phyloP scores from a whole-genome alignment of 2,329 filamentous ascomycete species.

The Dothistroma septosporum region DNA sequence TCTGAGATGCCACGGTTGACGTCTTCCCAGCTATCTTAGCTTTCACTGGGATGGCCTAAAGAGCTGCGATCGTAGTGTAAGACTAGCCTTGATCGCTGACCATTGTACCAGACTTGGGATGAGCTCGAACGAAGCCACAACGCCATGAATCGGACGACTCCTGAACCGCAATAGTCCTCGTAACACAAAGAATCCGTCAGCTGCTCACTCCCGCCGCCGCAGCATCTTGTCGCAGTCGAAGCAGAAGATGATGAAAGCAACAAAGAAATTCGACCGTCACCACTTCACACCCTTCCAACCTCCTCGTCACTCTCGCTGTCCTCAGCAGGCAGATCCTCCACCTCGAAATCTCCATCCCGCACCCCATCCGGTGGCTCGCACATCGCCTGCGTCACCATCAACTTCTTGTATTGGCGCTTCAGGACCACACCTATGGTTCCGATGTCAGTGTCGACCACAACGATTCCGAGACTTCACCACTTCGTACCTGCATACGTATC shows the following conservation, averaged over 20 bases:
- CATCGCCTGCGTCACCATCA: conserved; percentile 26
- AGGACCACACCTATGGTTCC: conserved; percentile 26
- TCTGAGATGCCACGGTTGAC: too few species aligned
- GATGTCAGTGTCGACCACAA: neutral
- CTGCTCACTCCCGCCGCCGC: neutral
- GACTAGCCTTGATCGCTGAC: too few species aligned
- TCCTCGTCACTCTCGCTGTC: conserved; percentile 4
- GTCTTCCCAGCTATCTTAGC: too few species aligned
- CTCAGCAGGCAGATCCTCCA: conserved; percentile 9
- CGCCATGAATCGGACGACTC: neutral
- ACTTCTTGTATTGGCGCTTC: conserved; percentile 41
- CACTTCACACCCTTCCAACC: neutral
- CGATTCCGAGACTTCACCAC: too few species aligned
- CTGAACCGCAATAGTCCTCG: neutral
- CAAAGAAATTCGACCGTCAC: neutral
- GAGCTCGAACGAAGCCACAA: neutral
- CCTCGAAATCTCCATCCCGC: conserved; percentile 25
- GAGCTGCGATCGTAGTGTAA: too few species aligned
- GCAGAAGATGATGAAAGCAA: neutral
- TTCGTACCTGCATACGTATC: conserved; percentile 30
- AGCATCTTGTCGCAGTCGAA: neutral
- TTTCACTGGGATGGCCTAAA: too few species aligned
- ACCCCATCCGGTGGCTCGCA: conserved; percentile 23
- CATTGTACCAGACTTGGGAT: neutral
- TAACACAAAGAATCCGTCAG: neutral